Percentiles rank a stretch among this genome's conserved stretches.
Conservation (phyloP, 2,329 filamentous ascomycete species). For the Aspergillus pseudoterreus region DNA sequence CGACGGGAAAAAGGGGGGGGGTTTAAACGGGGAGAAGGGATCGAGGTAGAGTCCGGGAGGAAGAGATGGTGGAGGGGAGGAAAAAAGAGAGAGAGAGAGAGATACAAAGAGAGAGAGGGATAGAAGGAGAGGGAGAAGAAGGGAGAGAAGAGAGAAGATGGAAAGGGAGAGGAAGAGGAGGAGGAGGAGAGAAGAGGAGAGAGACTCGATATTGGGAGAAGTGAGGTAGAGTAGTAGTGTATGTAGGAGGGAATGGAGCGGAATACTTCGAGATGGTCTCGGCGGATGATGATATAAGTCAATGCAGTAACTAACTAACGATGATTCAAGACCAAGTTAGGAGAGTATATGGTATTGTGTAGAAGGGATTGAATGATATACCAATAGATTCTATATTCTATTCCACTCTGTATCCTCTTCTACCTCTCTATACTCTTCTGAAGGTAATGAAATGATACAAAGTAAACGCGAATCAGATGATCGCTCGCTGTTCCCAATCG, state of each 20-base stretch:
- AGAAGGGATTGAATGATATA: neutral
- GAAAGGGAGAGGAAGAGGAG: conserved; percentile 17
- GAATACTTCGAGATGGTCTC: neutral
- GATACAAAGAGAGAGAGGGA: conserved; percentile 11
- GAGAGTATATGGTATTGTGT: neutral
- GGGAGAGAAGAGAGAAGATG: conserved; percentile 23
- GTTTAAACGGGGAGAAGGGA: too few species aligned
- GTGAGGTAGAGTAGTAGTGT: conserved; percentile 15
- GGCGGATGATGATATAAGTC: too few species aligned
- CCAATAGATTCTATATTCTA: neutral
- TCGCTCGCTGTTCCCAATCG: conserved; percentile 10
- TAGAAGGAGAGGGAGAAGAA: conserved; percentile 16
- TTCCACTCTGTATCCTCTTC: neutral
- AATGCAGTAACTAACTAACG: too few species aligned
- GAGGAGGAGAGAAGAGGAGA: conserved; percentile 21
- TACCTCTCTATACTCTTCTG: too few species aligned
- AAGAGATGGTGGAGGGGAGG: conserved; percentile 7
- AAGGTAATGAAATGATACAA: neutral
- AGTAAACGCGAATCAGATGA: conserved; percentile 16
- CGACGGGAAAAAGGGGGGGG: conserved; percentile 10
- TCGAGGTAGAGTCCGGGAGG: neutral
- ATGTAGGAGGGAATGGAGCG: conserved; percentile 6
- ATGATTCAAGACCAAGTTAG: too few species aligned
- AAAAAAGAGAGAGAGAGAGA: conserved; percentile 6
- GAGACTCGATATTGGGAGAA: conserved; percentile 14